Conservation (phyloP, 1,139 yeast species). For the Diutina siamensis region DNA sequence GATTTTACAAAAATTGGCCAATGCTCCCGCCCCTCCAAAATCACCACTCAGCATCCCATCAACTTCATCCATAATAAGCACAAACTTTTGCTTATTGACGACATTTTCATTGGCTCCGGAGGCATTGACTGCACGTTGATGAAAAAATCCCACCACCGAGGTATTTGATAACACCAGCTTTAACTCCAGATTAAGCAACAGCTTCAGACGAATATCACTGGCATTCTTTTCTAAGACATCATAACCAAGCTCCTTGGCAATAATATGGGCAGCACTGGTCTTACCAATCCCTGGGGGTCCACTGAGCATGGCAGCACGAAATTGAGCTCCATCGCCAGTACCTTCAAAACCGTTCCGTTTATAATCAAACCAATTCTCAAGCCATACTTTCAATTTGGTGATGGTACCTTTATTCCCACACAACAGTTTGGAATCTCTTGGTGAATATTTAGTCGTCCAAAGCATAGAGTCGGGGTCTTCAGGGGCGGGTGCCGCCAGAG, state of each 20-base stretch:
- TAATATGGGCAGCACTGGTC: conserved; percentile 68
- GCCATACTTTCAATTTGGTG: conserved; percentile 57
- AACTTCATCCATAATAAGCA: conserved; percentile 95
- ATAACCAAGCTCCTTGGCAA: conserved; percentile 57
- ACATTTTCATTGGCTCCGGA: conserved; percentile 12
- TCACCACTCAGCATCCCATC: conserved; percentile 99
- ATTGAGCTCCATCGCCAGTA: conserved; percentile 50
- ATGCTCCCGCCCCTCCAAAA: conserved; percentile 95
- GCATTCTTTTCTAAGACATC: conserved; percentile 73
- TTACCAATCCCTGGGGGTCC: conserved; percentile 85
- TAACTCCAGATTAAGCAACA: conserved; percentile 53
- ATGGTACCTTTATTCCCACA: conserved; percentile 87
- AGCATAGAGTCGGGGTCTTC: conserved; percentile 34
- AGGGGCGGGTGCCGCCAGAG: conserved; percentile 22
- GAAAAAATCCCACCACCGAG: conserved; percentile 72
- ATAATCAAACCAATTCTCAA: conserved; percentile 61
- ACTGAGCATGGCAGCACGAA: conserved; percentile 73
- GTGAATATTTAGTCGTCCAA: conserved; percentile 95
- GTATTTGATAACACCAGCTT: conserved; percentile 69
- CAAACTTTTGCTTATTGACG: conserved; percentile 40
- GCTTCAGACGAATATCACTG: conserved; percentile 82
- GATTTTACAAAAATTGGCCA: conserved; percentile 75
- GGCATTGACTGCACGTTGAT: conserved; percentile 14
- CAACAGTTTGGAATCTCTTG: conserved; percentile 57
- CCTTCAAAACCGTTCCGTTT: conserved; percentile 43